Evolutionary conservation across 306 rosid species (phyloP).

Genomic region (Cucumis hystrix): DNA sequence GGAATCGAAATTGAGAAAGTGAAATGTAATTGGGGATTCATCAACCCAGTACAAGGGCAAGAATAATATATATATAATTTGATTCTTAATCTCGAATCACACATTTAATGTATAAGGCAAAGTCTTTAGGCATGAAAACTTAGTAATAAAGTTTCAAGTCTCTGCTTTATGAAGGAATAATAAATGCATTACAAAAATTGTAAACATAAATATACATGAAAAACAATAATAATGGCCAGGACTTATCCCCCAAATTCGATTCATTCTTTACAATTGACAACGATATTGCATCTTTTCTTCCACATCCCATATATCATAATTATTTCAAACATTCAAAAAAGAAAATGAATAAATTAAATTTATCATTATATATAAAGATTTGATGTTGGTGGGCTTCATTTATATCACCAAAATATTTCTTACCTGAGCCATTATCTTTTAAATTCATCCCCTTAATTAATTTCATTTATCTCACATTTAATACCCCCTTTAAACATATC

Average conservation of each 20-base stretch:
- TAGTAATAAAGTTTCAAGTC: neutral
- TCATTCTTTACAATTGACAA: slow-evolving; percentile 32
- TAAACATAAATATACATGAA: neutral
- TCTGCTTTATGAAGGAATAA: slow-evolving; percentile 11
- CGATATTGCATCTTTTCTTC: slow-evolving; percentile 25
- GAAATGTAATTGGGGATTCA: too few species aligned
- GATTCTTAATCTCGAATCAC: neutral
- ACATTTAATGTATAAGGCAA: neutral
- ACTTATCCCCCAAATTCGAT: slow-evolving; percentile 23
- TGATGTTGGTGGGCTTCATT: slow-evolving; percentile 30
- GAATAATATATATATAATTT: too few species aligned
- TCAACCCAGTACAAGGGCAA: too few species aligned
- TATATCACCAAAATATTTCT: slow-evolving; percentile 32
- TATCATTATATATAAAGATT: slow-evolving; percentile 28
- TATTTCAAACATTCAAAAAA: too few species aligned
- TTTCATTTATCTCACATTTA: neutral
- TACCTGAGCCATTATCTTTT: neutral
- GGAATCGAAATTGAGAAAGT: too few species aligned
- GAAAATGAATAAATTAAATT: too few species aligned
- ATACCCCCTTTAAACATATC: neutral
- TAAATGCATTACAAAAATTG: slow-evolving; percentile 30
- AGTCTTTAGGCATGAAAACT: neutral
- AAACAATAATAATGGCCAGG: slow-evolving; percentile 5
- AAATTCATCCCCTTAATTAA: slow-evolving; percentile 1
- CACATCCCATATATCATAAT: slow-evolving; percentile 11